Percentiles rank a stretch among this genome's conserved stretches.
phyloP scores from a whole-genome alignment of 2,329 filamentous ascomycete species.

The Cladosporium oxysporum region DNA sequence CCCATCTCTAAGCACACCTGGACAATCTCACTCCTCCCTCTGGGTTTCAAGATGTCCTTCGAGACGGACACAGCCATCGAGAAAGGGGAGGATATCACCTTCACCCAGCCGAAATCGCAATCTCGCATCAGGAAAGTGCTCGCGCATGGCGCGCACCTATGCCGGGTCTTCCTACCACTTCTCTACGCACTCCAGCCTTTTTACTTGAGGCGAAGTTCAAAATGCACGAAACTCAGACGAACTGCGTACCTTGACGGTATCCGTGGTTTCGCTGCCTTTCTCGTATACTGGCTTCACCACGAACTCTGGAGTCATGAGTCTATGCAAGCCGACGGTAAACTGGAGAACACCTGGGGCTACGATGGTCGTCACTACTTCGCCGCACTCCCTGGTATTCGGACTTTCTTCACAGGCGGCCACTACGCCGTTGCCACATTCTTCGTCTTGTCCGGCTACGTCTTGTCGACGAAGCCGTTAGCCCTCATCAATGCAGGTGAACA shows the following conservation, averaged over 20 bases:
- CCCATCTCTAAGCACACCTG: not conserved
- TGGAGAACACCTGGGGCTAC: slow-evolving; percentile 59
- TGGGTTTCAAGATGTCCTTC: not conserved
- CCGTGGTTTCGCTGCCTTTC: slow-evolving; percentile 65
- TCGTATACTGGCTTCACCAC: slow-evolving; percentile 67
- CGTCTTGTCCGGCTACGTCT: slow-evolving; percentile 55
- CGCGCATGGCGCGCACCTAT: not conserved
- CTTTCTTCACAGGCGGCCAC: slow-evolving; percentile 63
- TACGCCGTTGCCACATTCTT: slow-evolving; percentile 58
- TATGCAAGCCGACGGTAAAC: slow-evolving; percentile 39
- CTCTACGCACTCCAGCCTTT: not conserved
- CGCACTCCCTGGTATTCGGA: slow-evolving; percentile 59
- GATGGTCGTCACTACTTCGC: slow-evolving; percentile 52
- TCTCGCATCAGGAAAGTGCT: not conserved
- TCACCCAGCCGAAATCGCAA: not conserved
- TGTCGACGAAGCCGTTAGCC: slow-evolving; percentile 50
- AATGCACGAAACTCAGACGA: slow-evolving; percentile 39
- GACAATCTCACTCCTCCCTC: not conserved
- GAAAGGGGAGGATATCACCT: not conserved
- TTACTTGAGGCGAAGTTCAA: not conserved
- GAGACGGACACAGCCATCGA: not conserved
- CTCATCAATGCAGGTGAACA: slow-evolving; percentile 47
- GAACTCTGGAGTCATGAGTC: slow-evolving; percentile 56
- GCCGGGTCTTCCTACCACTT: not conserved
- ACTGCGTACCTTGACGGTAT: slow-evolving; percentile 68